phyloP scores from a whole-genome alignment of 345 rosid species.

The Pistacia vera region DNA sequence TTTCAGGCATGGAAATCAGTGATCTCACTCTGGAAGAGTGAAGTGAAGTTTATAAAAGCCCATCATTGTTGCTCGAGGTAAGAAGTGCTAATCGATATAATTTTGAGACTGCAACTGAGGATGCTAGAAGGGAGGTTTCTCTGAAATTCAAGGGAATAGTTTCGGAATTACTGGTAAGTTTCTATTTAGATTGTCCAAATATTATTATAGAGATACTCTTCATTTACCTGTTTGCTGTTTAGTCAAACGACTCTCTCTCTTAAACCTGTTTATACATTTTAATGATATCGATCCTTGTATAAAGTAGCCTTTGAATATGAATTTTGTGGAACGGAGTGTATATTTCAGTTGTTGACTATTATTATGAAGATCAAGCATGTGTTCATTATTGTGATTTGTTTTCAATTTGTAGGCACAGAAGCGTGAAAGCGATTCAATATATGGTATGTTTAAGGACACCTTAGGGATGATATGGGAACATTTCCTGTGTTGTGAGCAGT shows the following conservation, averaged over 20 bases:
- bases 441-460: neutral
- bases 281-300: too few species aligned
- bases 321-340: too few species aligned
- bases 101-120: constrained; percentile 46
- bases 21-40: constrained; percentile 93
- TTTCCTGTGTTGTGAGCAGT: neutral
- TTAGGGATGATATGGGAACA: neutral
- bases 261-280: neutral
- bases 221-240: neutral
- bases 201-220: too few species aligned
- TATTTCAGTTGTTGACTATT: too few species aligned
- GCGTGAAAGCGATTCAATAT: neutral
- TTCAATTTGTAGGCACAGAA: neutral
- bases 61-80: constrained; percentile 48
- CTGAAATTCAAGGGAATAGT: constrained; percentile 50
- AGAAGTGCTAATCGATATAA: constrained; percentile 53
- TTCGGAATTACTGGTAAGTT: constrained; percentile 34
- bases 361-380: too few species aligned
- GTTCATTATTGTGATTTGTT: too few species aligned
- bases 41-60: constrained; percentile 41
- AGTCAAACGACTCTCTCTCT: neutral
- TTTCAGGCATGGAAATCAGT: constrained; percentile 97
- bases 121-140: constrained; percentile 34
- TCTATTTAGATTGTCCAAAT: too few species aligned
- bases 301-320: too few species aligned